Conservation (phyloP, 768 basidiomycete genomes). For the Tephrocybe rancida region DNA sequence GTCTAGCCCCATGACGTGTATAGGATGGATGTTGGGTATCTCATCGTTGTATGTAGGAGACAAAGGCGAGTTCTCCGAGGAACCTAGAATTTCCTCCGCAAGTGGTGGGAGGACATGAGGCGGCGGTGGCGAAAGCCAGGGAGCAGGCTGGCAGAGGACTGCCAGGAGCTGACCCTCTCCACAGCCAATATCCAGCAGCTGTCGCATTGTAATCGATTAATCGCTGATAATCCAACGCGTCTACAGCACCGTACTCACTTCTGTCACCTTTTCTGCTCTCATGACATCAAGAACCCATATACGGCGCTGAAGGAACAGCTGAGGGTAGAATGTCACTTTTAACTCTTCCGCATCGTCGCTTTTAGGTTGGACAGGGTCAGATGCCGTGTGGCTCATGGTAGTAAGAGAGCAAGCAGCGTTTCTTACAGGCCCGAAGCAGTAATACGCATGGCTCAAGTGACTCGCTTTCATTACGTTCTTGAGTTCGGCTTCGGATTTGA, state of each 20-base stretch:
- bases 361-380: slow-evolving; percentile 9
- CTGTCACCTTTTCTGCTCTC: slow-evolving; percentile 54
- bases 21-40: slow-evolving; percentile 59
- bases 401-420: background rate
- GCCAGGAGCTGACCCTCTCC: slow-evolving; percentile 77
- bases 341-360: slow-evolving; percentile 35
- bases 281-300: slow-evolving; percentile 72
- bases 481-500: background rate
- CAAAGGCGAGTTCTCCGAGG: slow-evolving; percentile 18
- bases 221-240: background rate
- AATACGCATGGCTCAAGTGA: background rate
- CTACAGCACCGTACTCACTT: slow-evolving; percentile 36
- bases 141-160: slow-evolving; percentile 73
- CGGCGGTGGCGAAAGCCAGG: slow-evolving; percentile 58
- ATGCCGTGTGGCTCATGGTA: slow-evolving; percentile 7
- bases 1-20: slow-evolving; percentile 70
- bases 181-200: slow-evolving; percentile 86
- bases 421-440: background rate
- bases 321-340: slow-evolving; percentile 67
- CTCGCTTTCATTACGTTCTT: background rate
- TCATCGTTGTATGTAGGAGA: slow-evolving; percentile 42
- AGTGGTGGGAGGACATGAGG: slow-evolving; percentile 24
- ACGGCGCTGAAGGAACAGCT: slow-evolving; percentile 65
- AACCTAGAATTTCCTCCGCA: slow-evolving; percentile 16
- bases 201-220: background rate